Evolutionary conservation across 2,329 filamentous ascomycete genomes (phyloP).

Genomic region (Colletotrichum sp.): DNA sequence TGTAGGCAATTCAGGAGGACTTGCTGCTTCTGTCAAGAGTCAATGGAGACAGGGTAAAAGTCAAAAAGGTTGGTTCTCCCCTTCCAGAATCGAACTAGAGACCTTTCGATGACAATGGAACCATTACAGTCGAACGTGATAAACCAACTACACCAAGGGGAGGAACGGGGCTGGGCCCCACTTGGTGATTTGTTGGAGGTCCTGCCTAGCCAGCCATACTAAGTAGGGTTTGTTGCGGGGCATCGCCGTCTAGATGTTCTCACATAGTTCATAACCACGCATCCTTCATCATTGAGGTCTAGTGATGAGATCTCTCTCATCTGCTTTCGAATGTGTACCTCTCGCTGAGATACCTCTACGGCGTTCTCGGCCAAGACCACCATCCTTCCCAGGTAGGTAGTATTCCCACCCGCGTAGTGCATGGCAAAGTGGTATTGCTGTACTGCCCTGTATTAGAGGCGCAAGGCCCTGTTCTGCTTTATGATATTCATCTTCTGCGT

Average conservation of each 20-base stretch:
- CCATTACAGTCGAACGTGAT: conserved; percentile 23
- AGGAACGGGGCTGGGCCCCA: conserved; percentile 5
- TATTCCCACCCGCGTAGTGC: neutral
- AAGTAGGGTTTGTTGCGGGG: neutral
- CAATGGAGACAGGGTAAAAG: conserved; percentile 14
- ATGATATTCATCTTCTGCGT: neutral
- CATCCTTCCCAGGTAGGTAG: neutral
- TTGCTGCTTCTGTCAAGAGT: neutral
- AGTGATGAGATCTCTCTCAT: neutral
- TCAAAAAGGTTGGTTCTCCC: conserved; percentile 22
- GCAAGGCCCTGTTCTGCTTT: neutral
- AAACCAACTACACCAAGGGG: conserved; percentile 21
- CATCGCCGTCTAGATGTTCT: neutral
- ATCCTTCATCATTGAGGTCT: neutral
- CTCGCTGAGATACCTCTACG: neutral
- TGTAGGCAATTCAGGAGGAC: neutral
- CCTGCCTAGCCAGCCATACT: accelerated
- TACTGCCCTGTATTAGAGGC: neutral
- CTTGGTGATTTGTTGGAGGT: neutral
- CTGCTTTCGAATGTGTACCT: neutral
- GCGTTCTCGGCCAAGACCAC: neutral
- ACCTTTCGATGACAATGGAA: conserved; percentile 18
- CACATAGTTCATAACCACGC: neutral
- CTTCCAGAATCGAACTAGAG: conserved; percentile 20
- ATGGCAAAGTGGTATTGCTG: neutral